A percentile compares a stretch with the other conserved stretches of the same genome.
Conservation (phyloP, 495 filamentous ascomycete genomes). For the Chaetomidium leptoderma region DNA sequence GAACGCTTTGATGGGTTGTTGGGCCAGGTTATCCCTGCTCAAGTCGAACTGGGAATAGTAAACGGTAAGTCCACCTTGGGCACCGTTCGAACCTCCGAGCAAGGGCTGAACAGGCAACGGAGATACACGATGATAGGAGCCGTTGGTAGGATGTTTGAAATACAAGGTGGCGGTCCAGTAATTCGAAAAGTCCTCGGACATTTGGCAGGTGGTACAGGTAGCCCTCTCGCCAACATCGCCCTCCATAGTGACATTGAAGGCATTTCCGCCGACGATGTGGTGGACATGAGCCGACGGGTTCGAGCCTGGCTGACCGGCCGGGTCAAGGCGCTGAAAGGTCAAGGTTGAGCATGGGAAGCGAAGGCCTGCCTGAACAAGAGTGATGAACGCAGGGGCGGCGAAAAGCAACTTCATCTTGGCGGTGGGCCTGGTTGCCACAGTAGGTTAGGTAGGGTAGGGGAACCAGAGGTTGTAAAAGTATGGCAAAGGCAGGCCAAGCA, state of each 20-base stretch:
- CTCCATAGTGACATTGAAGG: constrained; percentile 48
- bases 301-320: constrained; percentile 39
- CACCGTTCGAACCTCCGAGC: constrained; percentile 41
- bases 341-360: constrained; percentile 21
- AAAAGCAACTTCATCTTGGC: constrained; percentile 11
- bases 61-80: constrained; percentile 42
- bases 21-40: constrained; percentile 30
- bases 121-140: constrained; percentile 41
- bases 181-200: constrained; percentile 29
- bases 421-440: too few relatives aligned
- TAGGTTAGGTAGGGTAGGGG: too few relatives aligned
- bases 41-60: constrained; percentile 45
- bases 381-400: neutral
- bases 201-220: constrained; percentile 30
- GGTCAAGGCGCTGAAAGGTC: constrained; percentile 41
- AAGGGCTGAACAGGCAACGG: constrained; percentile 38
- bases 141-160: constrained; percentile 49
- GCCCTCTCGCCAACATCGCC: constrained; percentile 44
- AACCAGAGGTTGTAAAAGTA: too few relatives aligned
- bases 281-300: constrained; percentile 45
- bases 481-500: too few relatives aligned
- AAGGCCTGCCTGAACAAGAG: constrained; percentile 15
- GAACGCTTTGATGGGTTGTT: constrained; percentile 40
- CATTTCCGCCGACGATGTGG: constrained; percentile 48
- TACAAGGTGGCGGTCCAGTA: constrained; percentile 46